These are phyloP conservation scores for Fistulinella prunicolor DNA, from an alignment of 768 basidiomycete genomes.

Conservation along the genomic window DNA sequence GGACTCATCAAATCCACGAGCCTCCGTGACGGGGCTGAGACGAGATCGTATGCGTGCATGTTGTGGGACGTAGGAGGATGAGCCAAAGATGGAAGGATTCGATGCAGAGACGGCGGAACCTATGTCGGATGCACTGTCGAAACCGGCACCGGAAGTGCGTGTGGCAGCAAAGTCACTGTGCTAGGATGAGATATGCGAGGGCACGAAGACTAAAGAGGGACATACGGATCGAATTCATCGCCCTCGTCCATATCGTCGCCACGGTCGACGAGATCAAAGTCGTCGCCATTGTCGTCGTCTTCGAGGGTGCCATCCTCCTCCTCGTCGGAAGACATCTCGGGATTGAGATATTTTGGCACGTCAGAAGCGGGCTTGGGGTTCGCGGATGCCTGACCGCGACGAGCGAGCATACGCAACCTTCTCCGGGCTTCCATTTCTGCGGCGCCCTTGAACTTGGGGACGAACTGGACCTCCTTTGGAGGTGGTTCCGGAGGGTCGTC, in stretches of 20 bases:
- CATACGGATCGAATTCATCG: slow-evolving; percentile 82
- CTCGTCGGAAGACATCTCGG: slow-evolving; percentile 49
- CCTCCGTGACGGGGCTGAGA: slow-evolving; percentile 65
- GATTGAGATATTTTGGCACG: slow-evolving; percentile 41
- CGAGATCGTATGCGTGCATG: slow-evolving; percentile 41
- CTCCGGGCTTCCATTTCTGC: slow-evolving; percentile 85
- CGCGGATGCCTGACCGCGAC: slow-evolving; percentile 39
- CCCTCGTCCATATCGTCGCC: slow-evolving; percentile 57
- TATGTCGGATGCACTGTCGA: slow-evolving; percentile 63
- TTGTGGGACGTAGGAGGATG: slow-evolving; percentile 43
- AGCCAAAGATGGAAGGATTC: slow-evolving; percentile 51
- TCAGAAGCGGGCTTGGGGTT: slow-evolving; percentile 23
- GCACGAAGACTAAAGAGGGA: slow-evolving; percentile 11
- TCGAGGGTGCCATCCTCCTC: slow-evolving; percentile 46
- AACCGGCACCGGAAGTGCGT: slow-evolving; percentile 45
- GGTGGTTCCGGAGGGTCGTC: slow-evolving; percentile 35
- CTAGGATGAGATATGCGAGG: background rate
- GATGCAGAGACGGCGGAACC: slow-evolving; percentile 54
- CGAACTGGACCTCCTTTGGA: slow-evolving; percentile 55
- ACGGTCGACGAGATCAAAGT: slow-evolving; percentile 48
- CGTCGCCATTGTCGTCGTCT: slow-evolving; percentile 49
- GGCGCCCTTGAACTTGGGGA: slow-evolving; percentile 77
- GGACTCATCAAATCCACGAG: slow-evolving; percentile 32
- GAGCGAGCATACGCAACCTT: slow-evolving; percentile 61
- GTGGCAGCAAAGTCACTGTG: slow-evolving; percentile 67